Conservation (phyloP, 306 rosid genomes). For the Inga leiocalycina region DNA sequence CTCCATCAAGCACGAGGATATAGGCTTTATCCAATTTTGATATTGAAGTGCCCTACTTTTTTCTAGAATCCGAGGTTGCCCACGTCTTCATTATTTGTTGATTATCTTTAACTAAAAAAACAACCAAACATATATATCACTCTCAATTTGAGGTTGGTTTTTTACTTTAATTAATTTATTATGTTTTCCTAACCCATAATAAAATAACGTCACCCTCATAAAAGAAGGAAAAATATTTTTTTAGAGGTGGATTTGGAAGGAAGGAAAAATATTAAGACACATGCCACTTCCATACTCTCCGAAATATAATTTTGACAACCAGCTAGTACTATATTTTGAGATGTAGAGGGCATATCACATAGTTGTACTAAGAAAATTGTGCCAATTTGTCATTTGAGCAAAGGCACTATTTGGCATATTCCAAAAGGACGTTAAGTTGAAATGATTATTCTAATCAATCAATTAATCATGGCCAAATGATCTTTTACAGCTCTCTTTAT, state of each 20-base stretch:
- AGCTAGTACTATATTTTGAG: background rate
- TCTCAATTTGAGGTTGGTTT: background rate
- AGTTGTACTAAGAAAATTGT: background rate
- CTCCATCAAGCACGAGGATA: background rate
- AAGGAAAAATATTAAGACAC: background rate
- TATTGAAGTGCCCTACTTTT: background rate
- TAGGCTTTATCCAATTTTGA: background rate
- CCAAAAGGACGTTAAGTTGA: background rate
- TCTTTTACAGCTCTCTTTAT: background rate
- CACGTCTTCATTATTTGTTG: background rate
- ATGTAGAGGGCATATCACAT: background rate
- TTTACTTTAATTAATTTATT: background rate
- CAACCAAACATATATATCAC: background rate
- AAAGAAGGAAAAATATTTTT: too few relatives aligned
- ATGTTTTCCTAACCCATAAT: background rate
- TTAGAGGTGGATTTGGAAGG: background rate
- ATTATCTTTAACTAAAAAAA: background rate
- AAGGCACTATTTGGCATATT: background rate
- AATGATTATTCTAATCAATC: background rate
- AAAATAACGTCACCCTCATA: background rate
- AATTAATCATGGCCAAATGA: background rate
- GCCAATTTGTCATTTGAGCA: background rate
- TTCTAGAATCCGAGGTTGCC: conserved; percentile 13
- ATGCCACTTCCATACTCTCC: background rate
- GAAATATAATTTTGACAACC: background rate